Percentiles rank a stretch among this genome's conserved stretches.
Evolutionary conservation across 2,329 filamentous ascomycete species (phyloP).

Genomic region (Plectosphaerella sp.): DNA sequence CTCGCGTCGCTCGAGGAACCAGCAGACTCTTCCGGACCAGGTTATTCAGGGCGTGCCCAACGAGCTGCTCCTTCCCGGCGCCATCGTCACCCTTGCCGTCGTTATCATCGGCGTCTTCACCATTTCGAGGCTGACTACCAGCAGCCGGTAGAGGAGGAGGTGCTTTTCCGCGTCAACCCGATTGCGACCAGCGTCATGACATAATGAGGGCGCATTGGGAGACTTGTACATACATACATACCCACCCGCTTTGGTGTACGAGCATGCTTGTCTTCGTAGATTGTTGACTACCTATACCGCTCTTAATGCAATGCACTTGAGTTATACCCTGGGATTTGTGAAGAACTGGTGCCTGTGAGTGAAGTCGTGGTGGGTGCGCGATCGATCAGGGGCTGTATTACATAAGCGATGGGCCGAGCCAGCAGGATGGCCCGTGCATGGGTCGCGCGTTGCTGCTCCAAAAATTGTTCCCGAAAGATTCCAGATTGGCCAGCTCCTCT

Average conservation of each 20-base stretch:
- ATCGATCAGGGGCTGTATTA: background rate
- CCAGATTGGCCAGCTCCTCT: background rate
- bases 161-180: background rate
- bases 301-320: conserved; percentile 10
- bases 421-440: conserved; percentile 4
- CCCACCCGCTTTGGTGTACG: conserved; percentile 11
- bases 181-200: conserved; percentile 21
- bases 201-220: conserved; percentile 24
- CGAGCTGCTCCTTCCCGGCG: conserved; percentile 86
- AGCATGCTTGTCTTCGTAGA: conserved; percentile 13
- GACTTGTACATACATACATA: conserved; percentile 28
- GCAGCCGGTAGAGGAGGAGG: conserved; percentile 36
- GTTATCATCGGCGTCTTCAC: conserved; percentile 93
- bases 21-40: conserved; percentile 56
- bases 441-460: conserved; percentile 6
- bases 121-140: conserved; percentile 60
- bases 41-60: conserved; percentile 90
- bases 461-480: conserved; percentile 12
- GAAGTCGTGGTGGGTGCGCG: background rate
- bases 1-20: conserved; percentile 31
- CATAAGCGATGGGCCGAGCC: background rate
- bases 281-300: conserved; percentile 11
- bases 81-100: conserved; percentile 90
- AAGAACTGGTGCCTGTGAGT: background rate
- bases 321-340: background rate